phyloP scores from a whole-genome alignment of 2,329 filamentous ascomycete species.

The Didymella exigua region DNA sequence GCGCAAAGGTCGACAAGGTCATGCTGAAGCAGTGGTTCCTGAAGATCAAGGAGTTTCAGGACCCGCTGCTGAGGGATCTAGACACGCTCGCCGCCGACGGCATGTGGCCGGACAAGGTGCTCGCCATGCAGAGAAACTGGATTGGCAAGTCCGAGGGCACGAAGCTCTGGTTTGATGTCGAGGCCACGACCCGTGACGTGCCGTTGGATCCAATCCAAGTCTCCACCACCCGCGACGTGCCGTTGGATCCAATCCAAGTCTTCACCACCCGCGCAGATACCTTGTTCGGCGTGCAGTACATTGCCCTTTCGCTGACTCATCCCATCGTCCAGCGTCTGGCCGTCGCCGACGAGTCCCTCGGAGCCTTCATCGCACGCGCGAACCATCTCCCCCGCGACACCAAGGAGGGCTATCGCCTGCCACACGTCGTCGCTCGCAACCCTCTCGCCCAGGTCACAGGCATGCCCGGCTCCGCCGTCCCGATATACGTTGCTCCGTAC shows the following conservation, averaged over 20 bases:
- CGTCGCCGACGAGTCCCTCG: slow-evolving; percentile 64
- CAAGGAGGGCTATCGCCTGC: slow-evolving; percentile 70
- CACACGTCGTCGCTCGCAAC: slow-evolving; percentile 45
- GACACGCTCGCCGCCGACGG: slow-evolving; percentile 66
- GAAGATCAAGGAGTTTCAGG: slow-evolving; percentile 78
- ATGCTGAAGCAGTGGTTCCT: slow-evolving; percentile 89
- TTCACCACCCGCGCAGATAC: slow-evolving; percentile 89
- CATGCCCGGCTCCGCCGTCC: slow-evolving; percentile 60
- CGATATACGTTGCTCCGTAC: slow-evolving; percentile 82
- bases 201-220: slow-evolving; percentile 65
- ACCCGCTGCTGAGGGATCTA: slow-evolving; percentile 73
- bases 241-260: slow-evolving; percentile 65
- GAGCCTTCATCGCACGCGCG: slow-evolving; percentile 67
- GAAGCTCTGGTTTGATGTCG: slow-evolving; percentile 71
- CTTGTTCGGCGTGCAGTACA: slow-evolving; percentile 82
- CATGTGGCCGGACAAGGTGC: slow-evolving; percentile 81
- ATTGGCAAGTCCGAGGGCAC: slow-evolving; percentile 79
- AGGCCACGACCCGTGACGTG: slow-evolving; percentile 46
- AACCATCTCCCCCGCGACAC: slow-evolving; percentile 61
- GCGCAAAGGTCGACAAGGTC: slow-evolving; percentile 80
- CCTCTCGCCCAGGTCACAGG: slow-evolving; percentile 60
- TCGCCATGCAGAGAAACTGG: slow-evolving; percentile 87
- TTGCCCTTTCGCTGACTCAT: slow-evolving; percentile 77
- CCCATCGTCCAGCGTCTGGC: slow-evolving; percentile 69
- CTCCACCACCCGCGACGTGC: slow-evolving; percentile 56